These are phyloP conservation scores for Lichtheimia corymbifera DNA, from an alignment of 371 early-diverging fungal genomes.

Conservation along the genomic window DNA sequence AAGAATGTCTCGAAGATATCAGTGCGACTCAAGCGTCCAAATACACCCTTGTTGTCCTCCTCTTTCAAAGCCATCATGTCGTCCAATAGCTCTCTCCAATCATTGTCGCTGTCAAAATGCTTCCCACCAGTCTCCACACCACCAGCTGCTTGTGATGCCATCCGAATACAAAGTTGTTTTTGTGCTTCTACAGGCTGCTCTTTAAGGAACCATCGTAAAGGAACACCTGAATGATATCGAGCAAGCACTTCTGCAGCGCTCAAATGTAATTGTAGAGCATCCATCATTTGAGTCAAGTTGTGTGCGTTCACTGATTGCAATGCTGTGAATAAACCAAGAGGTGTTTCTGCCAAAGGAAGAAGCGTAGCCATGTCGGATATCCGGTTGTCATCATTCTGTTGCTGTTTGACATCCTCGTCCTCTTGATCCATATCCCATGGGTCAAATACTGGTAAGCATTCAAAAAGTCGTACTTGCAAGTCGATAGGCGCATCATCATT, in stretches of 20 bases:
- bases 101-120: constrained; percentile 65
- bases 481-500: constrained; percentile 35
- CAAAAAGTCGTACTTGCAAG: constrained; percentile 59
- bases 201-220: constrained; percentile 62
- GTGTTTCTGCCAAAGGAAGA: constrained; percentile 18
- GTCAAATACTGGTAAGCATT: constrained; percentile 65
- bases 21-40: constrained; percentile 51
- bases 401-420: background rate
- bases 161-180: constrained; percentile 61
- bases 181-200: constrained; percentile 50
- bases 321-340: constrained; percentile 38
- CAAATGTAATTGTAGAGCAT: constrained; percentile 65
- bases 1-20: constrained; percentile 72
- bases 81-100: constrained; percentile 69
- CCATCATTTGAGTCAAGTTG: constrained; percentile 61
- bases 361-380: constrained; percentile 31
- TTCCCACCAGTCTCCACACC: constrained; percentile 57
- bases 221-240: constrained; percentile 61
- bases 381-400: constrained; percentile 10
- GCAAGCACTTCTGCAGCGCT: constrained; percentile 65
- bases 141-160: constrained; percentile 67
- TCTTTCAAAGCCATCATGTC: constrained; percentile 64
- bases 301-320: constrained; percentile 47
- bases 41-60: constrained; percentile 48
- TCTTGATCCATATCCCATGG: constrained; percentile 36